Conservation (phyloP, 345 rosid species). For the Diplotaxis tenuifolia region DNA sequence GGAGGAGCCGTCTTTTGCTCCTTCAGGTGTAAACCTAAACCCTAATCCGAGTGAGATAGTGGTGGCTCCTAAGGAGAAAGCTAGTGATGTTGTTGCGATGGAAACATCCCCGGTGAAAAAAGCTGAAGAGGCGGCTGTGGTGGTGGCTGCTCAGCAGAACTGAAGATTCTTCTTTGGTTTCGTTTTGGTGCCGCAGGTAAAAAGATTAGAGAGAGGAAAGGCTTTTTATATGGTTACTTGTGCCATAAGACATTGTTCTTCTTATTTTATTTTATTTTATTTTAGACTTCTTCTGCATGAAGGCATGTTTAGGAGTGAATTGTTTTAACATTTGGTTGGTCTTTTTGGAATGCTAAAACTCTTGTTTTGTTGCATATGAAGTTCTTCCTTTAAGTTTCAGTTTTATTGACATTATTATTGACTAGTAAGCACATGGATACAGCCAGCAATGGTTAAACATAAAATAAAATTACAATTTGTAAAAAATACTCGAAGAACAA, state of each 20-base stretch:
- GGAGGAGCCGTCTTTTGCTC: constrained; percentile 7
- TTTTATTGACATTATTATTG: background rate
- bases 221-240: constrained; percentile 11
- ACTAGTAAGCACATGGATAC: background rate
- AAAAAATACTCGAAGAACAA: too few relatives aligned
- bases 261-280: background rate
- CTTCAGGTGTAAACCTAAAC: constrained; percentile 10
- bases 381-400: background rate
- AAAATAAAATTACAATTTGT: background rate
- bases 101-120: constrained; percentile 36
- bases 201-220: background rate
- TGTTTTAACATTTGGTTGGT: background rate
- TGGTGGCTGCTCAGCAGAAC: constrained; percentile 23
- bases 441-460: background rate
- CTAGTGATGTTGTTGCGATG: constrained; percentile 32
- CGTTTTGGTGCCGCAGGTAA: background rate
- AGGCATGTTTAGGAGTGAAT: background rate
- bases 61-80: constrained; percentile 25
- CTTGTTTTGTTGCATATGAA: background rate
- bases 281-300: background rate
- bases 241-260: constrained; percentile 9
- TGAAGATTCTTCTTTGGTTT: constrained; percentile 21
- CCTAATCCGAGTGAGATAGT: constrained; percentile 20
- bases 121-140: constrained; percentile 9
- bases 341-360: background rate